Evolutionary conservation across 306 rosid species (phyloP).

Genomic region (Psophocarpus tetragonolobus): DNA sequence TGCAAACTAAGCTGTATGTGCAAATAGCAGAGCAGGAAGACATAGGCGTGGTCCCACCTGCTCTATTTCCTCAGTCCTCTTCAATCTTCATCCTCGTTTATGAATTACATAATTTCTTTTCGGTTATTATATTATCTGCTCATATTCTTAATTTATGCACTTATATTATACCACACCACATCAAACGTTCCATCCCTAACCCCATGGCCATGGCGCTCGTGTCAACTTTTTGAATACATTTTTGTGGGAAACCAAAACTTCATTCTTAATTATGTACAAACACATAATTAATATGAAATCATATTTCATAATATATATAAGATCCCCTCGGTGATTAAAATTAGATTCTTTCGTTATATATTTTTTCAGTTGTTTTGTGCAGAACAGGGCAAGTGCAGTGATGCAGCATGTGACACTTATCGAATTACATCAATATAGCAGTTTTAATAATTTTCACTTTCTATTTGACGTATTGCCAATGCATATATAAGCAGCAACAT

Average conservation of each 20-base stretch:
- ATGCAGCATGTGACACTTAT: constrained; percentile 14
- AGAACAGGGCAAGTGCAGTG: not conserved
- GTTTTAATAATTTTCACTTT: not conserved
- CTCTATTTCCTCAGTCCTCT: constrained; percentile 21
- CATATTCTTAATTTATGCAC: too few relatives aligned
- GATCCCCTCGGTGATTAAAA: not conserved
- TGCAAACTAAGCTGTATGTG: not conserved
- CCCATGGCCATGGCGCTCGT: too few relatives aligned
- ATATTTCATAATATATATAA: not conserved
- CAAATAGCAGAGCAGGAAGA: not conserved
- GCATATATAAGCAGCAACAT: constrained; percentile 6
- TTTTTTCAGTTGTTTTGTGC: not conserved
- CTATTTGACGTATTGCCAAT: constrained; percentile 7
- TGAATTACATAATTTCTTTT: not conserved
- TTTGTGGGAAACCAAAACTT: too few relatives aligned
- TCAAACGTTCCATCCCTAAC: too few relatives aligned
- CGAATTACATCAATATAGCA: not conserved
- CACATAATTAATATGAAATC: not conserved
- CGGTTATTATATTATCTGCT: not conserved
- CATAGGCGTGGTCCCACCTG: constrained; percentile 6
- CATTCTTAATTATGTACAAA: not conserved
- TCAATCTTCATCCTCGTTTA: not conserved
- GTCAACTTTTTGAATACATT: too few relatives aligned
- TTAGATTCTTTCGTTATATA: not conserved
- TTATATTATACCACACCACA: too few relatives aligned